A percentile compares a stretch with the other conserved stretches of the same genome.
phyloP scores from a whole-genome alignment of 495 filamentous ascomycete species.

The Rhypophila decipiens region DNA sequence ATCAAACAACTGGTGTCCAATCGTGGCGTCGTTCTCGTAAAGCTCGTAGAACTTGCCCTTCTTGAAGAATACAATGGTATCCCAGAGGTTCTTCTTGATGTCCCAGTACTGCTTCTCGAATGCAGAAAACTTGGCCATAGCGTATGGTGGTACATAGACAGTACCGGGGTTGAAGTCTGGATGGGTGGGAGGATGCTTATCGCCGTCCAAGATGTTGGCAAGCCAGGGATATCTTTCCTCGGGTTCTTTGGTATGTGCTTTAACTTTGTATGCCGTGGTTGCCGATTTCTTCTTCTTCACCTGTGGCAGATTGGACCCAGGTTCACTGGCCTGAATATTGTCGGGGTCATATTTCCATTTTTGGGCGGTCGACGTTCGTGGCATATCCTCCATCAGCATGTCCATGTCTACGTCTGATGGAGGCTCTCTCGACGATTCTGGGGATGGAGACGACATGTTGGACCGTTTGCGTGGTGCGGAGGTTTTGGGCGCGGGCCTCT shows the following conservation, averaged over 20 bases:
- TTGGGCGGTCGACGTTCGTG: constrained; percentile 63
- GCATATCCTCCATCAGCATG: constrained; percentile 46
- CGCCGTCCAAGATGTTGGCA: constrained; percentile 73
- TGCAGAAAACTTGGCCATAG: constrained; percentile 72
- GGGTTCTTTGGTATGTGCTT: constrained; percentile 71
- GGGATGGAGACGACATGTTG: constrained; percentile 36
- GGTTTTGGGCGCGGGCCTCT: constrained; percentile 49
- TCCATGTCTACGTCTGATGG: constrained; percentile 14
- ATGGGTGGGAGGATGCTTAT: constrained; percentile 70
- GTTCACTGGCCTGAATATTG: constrained; percentile 53
- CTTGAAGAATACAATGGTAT: constrained; percentile 98
- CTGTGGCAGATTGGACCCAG: constrained; percentile 31
- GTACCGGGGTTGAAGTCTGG: constrained; percentile 91
- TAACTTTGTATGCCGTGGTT: constrained; percentile 41
- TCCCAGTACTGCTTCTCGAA: constrained; percentile 99
- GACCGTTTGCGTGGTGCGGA: constrained; percentile 52
- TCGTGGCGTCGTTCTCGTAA: constrained; percentile 96
- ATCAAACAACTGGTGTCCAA: constrained; percentile 95
- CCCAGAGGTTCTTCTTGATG: constrained; percentile 97
- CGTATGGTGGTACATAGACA: constrained; percentile 74
- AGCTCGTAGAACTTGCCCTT: constrained; percentile 99
- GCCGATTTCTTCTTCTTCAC: constrained; percentile 35
- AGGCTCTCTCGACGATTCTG: constrained; percentile 1
- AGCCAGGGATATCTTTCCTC: constrained; percentile 86
- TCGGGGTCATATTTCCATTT: constrained; percentile 85